phyloP scores from a whole-genome alignment of 2,329 filamentous ascomycete genomes.

The Scedosporium minutisporum region DNA sequence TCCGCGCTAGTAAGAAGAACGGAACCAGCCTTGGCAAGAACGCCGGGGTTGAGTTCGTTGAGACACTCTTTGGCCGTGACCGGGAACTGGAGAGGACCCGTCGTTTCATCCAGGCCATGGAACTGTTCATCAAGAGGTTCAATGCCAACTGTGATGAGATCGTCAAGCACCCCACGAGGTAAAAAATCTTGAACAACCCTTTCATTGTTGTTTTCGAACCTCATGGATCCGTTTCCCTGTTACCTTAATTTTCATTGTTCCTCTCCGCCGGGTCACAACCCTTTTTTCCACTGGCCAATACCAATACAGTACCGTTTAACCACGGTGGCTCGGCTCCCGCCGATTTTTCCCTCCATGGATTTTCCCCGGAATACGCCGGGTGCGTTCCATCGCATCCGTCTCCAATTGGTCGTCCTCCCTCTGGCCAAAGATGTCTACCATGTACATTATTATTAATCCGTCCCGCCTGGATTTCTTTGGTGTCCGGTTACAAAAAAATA shows the following conservation, averaged over 20 bases:
- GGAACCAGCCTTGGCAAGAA: conserved; percentile 69
- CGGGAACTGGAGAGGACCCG: conserved; percentile 83
- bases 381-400: neutral
- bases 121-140: conserved; percentile 86
- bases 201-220: no score
- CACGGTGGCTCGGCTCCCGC: neutral
- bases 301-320: neutral
- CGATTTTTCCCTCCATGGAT: neutral
- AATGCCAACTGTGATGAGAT: conserved; percentile 94
- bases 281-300: no score
- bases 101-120: conserved; percentile 81
- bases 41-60: conserved; percentile 88
- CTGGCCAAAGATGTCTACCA: neutral
- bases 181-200: conserved; percentile 12
- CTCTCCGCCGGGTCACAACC: neutral
- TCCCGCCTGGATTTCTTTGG: neutral
- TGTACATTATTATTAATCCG: neutral
- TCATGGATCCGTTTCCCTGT: neutral
- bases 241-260: neutral
- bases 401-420: neutral
- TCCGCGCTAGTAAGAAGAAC: conserved; percentile 69
- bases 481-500: neutral
- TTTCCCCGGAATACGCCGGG: no score
- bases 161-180: conserved; percentile 51
- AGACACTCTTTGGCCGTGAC: conserved; percentile 89